Conservation (phyloP, 2,329 filamentous ascomycete genomes). For the Cladophialophora psammophila region DNA sequence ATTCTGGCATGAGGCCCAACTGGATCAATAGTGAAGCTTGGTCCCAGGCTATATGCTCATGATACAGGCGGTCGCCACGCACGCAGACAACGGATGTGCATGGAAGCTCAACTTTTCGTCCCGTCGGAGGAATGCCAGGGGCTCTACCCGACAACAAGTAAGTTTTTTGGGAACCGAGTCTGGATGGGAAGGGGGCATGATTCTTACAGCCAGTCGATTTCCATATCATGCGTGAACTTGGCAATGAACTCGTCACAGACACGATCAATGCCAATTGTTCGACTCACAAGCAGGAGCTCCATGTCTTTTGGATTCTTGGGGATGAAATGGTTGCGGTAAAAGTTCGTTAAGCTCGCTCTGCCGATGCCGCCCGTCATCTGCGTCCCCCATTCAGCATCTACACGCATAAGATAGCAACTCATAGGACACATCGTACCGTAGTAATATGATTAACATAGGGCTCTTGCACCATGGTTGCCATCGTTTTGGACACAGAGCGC, state of each 20-base stretch:
- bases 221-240: slow-evolving; percentile 67
- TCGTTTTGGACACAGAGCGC: slow-evolving; percentile 73
- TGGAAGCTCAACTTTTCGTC: slow-evolving; percentile 63
- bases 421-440: slow-evolving; percentile 54
- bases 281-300: slow-evolving; percentile 71
- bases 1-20: slow-evolving; percentile 69
- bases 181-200: slow-evolving; percentile 11
- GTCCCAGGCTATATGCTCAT: slow-evolving; percentile 77
- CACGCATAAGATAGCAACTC: not conserved
- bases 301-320: slow-evolving; percentile 75
- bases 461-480: slow-evolving; percentile 81
- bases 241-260: slow-evolving; percentile 76
- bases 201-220: slow-evolving; percentile 74
- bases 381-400: not conserved
- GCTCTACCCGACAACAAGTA: slow-evolving; percentile 49
- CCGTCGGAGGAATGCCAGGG: slow-evolving; percentile 67
- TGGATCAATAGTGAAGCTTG: slow-evolving; percentile 69
- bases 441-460: slow-evolving; percentile 82
- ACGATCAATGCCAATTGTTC: slow-evolving; percentile 74
- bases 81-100: slow-evolving; percentile 72
- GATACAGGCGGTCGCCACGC: slow-evolving; percentile 71
- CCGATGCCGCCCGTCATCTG: slow-evolving; percentile 73
- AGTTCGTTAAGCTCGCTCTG: slow-evolving; percentile 66
- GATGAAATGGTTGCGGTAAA: slow-evolving; percentile 78
- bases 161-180: not conserved